Evolutionary conservation across 2,329 filamentous ascomycete genomes (phyloP).

Genomic region (Achaetomium macrosporum): DNA sequence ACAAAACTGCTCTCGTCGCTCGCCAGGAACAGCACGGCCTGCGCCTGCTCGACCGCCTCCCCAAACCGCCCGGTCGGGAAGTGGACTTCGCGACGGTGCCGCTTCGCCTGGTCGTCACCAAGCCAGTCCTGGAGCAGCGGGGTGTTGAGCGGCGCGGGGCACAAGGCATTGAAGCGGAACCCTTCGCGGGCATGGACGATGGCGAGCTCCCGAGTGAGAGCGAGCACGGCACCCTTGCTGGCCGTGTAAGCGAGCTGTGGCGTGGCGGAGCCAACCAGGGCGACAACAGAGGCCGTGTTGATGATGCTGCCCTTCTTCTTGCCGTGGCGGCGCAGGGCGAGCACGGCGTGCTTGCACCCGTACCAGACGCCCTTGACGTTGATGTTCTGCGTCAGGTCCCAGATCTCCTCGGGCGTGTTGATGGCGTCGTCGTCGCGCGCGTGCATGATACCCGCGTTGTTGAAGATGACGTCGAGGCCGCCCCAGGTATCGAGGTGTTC

Average conservation of each 20-base stretch:
- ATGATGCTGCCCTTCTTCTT: conserved; percentile 80
- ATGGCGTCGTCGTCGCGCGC: conserved; percentile 72
- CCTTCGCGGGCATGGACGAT: conserved; percentile 88
- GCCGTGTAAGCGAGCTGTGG: conserved; percentile 91
- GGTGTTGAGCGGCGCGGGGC: conserved; percentile 87
- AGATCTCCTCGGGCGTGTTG: conserved; percentile 81
- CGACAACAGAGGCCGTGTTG: conserved; percentile 88
- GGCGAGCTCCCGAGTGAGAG: conserved; percentile 82
- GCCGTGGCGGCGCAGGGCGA: conserved; percentile 69
- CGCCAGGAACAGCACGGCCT: conserved; percentile 80
- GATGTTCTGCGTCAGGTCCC: conserved; percentile 89
- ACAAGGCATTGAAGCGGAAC: conserved; percentile 84
- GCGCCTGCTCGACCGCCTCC: conserved; percentile 89
- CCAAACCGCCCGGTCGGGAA: conserved; percentile 86
- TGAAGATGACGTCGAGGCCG: conserved; percentile 88
- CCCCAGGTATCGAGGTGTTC: conserved; percentile 76
- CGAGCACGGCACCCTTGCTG: conserved; percentile 86
- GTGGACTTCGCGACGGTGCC: conserved; percentile 76
- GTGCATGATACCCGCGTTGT: conserved; percentile 98
- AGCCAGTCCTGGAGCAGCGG: conserved; percentile 90
- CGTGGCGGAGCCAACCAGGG: conserved; percentile 78
- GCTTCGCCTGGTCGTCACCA: conserved; percentile 77
- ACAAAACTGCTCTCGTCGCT: conserved; percentile 87
- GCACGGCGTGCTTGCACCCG: conserved; percentile 84
- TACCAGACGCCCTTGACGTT: conserved; percentile 99